These are phyloP conservation scores for Aphanomyces euteiches DNA, from an alignment of 352 stramenopile species.

Conservation along the genomic window DNA sequence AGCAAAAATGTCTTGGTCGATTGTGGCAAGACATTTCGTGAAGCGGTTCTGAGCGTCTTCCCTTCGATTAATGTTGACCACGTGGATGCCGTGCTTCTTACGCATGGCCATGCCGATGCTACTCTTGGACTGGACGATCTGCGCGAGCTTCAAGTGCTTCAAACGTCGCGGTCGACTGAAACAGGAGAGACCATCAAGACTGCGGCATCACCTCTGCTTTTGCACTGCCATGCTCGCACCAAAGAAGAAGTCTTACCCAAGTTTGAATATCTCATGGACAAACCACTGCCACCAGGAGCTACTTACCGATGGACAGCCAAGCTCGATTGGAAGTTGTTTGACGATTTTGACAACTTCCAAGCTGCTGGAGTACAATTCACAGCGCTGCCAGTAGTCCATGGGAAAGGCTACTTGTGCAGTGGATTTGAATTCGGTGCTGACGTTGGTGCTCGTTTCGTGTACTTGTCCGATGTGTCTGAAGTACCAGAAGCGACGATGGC, in stretches of 20 bases:
- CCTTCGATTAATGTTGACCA: conserved; percentile 44
- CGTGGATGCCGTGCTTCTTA: conserved; percentile 77
- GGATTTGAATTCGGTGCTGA: conserved; percentile 79
- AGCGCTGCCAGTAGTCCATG: conserved; percentile 79
- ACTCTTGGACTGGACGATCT: conserved; percentile 80
- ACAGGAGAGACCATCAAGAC: no score
- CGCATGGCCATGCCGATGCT: conserved; percentile 82
- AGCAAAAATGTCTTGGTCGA: conserved; percentile 71
- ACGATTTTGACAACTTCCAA: conserved; percentile 48
- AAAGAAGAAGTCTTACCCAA: conserved; percentile 54
- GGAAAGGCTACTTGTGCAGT: conserved; percentile 68
- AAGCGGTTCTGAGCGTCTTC: conserved; percentile 65
- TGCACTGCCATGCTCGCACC: conserved; percentile 62
- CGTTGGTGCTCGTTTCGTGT: conserved; percentile 64
- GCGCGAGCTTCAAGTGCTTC: conserved; percentile 65
- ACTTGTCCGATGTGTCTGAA: conserved; percentile 86
- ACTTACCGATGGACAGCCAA: conserved; percentile 62
- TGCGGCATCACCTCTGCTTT: conserved; percentile 36
- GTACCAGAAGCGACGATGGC: conserved; percentile 55
- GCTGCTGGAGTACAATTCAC: conserved; percentile 45
- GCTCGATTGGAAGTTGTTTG: conserved; percentile 59
- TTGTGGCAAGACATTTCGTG: conserved; percentile 86
- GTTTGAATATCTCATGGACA: conserved; percentile 70
- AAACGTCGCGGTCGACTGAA: conserved; percentile 29
- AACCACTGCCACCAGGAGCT: conserved; percentile 37